A percentile compares a stretch with the other conserved stretches of the same genome.
Conservation (phyloP, 2,329 filamentous ascomycete genomes). For the Amauroascus niger region DNA sequence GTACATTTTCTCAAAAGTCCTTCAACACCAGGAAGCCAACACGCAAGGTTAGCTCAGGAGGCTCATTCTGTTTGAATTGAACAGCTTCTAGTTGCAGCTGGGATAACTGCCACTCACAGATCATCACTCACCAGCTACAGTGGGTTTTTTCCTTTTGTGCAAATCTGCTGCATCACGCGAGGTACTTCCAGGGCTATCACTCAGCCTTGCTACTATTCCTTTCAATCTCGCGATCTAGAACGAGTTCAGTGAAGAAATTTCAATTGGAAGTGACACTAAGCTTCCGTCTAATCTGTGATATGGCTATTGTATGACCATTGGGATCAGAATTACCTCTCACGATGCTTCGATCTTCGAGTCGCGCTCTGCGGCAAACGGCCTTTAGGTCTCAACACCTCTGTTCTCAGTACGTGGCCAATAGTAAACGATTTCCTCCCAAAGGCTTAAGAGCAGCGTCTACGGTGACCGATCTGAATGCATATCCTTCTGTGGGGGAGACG, state of each 20-base stretch:
- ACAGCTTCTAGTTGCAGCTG: too few relatives aligned
- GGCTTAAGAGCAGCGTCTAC: slow-evolving; percentile 39
- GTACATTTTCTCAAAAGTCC: too few relatives aligned
- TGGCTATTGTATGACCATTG: not conserved
- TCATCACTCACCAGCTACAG: too few relatives aligned
- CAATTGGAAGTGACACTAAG: not conserved
- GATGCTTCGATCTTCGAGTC: slow-evolving; percentile 14
- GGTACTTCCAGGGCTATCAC: too few relatives aligned
- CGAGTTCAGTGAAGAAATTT: not conserved
- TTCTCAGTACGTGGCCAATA: not conserved
- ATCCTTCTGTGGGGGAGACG: slow-evolving; percentile 70
- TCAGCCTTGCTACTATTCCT: too few relatives aligned
- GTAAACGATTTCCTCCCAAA: not conserved
- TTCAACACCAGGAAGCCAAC: not conserved
- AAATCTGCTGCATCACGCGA: too few relatives aligned
- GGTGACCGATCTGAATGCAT: slow-evolving; percentile 64
- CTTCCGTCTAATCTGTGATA: not conserved
- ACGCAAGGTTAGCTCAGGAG: not conserved
- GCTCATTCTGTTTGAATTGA: too few relatives aligned
- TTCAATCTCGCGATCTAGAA: too few relatives aligned
- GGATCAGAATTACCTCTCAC: not conserved
- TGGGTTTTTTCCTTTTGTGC: too few relatives aligned
- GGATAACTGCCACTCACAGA: too few relatives aligned
- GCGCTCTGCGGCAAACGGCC: slow-evolving; percentile 1
- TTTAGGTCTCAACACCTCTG: not conserved